A percentile compares a stretch with the other conserved stretches of the same genome.
These are phyloP conservation scores for Hyaloscypha finlandica DNA, from an alignment of 495 filamentous ascomycete genomes.

Conservation along the genomic window DNA sequence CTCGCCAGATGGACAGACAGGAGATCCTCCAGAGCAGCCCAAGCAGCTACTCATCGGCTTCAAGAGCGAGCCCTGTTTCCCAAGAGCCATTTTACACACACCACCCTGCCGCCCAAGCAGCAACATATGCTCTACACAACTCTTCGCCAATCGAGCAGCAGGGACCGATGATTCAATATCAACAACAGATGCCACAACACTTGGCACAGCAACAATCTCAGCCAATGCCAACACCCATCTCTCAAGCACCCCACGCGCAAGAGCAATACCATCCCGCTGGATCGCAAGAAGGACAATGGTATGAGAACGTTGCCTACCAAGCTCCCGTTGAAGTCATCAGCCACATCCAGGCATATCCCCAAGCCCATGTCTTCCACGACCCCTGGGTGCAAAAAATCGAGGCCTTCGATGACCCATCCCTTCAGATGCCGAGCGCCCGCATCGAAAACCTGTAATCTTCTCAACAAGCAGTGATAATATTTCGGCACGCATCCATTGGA, in stretches of 20 bases:
- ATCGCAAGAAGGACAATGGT: slow-evolving; percentile 42
- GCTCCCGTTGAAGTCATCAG: slow-evolving; percentile 44
- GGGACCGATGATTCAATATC: slow-evolving; percentile 17
- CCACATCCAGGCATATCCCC: slow-evolving; percentile 41
- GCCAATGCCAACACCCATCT: slow-evolving; percentile 23
- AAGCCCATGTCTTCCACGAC: slow-evolving; percentile 37
- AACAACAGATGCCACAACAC: slow-evolving; percentile 32
- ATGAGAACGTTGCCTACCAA: slow-evolving; percentile 44
- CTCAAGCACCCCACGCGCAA: slow-evolving; percentile 29
- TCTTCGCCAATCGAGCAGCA: slow-evolving; percentile 43
- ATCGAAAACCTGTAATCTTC: slow-evolving; percentile 44
- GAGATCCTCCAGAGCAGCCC: slow-evolving; percentile 48
- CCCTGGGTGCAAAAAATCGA: slow-evolving; percentile 47
- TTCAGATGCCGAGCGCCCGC: slow-evolving; percentile 50
- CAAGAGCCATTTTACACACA: slow-evolving; percentile 50
- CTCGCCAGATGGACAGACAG: slow-evolving; percentile 46
- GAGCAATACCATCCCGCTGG: slow-evolving; percentile 38
- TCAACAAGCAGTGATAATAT: slow-evolving; percentile 7
- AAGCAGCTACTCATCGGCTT: slow-evolving; percentile 50
- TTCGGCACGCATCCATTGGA: background rate
- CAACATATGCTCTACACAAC: slow-evolving; percentile 43
- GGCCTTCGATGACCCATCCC: slow-evolving; percentile 42
- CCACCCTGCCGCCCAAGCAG: slow-evolving; percentile 42
- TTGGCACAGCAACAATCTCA: slow-evolving; percentile 36
- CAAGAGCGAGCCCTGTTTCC: slow-evolving; percentile 43